These are phyloP conservation scores for Phialophora tarda DNA, from an alignment of 2,329 filamentous ascomycete genomes.

Conservation along the genomic window DNA sequence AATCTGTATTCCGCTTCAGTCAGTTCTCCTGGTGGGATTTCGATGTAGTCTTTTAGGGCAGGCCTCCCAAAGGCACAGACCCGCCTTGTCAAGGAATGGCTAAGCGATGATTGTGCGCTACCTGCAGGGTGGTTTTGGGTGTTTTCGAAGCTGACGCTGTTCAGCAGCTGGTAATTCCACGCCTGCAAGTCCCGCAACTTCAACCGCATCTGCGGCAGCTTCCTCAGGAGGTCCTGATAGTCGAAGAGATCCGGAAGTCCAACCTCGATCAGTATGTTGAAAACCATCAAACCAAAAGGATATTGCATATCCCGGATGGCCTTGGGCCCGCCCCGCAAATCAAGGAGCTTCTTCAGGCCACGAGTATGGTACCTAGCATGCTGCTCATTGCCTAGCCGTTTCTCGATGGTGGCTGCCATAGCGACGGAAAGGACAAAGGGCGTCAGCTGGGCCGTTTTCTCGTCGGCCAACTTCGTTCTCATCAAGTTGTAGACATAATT, in stretches of 20 bases:
- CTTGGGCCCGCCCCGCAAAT: neutral
- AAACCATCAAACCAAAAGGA: slow-evolving; percentile 1
- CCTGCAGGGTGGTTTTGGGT: neutral
- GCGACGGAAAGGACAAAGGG: slow-evolving; percentile 1
- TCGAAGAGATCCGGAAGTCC: neutral
- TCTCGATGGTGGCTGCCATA: neutral
- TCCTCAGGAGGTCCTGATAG: slow-evolving; percentile 1
- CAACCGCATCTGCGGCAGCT: slow-evolving; percentile 1
- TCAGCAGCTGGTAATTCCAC: neutral
- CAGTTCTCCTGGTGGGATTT: neutral
- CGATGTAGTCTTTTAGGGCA: neutral
- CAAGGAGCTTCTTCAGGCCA: neutral
- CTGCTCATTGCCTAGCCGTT: neutral
- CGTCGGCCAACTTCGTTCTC: neutral
- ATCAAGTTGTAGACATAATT: slow-evolving; percentile 5
- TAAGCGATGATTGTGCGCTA: too few relatives aligned
- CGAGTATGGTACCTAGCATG: slow-evolving; percentile 1
- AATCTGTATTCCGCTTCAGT: neutral
- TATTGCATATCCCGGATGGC: neutral
- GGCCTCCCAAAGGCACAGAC: neutral
- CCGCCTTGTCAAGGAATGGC: neutral
- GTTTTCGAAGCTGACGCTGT: neutral
- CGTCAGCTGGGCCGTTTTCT: neutral
- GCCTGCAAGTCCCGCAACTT: slow-evolving; percentile 1
- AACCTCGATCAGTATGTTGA: slow-evolving; percentile 4